A percentile compares a stretch with the other conserved stretches of the same genome.
Conservation (phyloP, 202 grass and related monocot species). For the Eragrostis tef region DNA sequence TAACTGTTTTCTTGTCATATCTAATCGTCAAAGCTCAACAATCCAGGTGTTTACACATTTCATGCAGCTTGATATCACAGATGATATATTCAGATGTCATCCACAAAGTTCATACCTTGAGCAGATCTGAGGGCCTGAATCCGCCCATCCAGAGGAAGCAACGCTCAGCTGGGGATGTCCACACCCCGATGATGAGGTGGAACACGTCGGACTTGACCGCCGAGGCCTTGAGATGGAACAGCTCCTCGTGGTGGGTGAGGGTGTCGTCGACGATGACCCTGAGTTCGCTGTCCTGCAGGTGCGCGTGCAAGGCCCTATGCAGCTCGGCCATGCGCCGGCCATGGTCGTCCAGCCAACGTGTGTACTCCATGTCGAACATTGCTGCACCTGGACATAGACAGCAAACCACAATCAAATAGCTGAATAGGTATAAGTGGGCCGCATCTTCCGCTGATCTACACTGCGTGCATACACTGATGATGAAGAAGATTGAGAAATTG, state of each 20-base stretch:
- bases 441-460: not conserved
- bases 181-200: slow-evolving; percentile 80
- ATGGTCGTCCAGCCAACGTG: slow-evolving; percentile 67
- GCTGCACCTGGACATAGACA: slow-evolving; percentile 44
- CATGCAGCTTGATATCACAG: not conserved
- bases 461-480: not conserved
- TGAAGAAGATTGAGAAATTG: slow-evolving; percentile 2
- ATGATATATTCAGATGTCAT: slow-evolving; percentile 24
- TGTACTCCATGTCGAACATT: slow-evolving; percentile 75
- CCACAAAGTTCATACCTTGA: slow-evolving; percentile 59
- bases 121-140: slow-evolving; percentile 79
- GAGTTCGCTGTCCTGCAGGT: slow-evolving; percentile 65
- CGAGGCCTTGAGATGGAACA: slow-evolving; percentile 65
- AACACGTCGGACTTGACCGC: slow-evolving; percentile 70
- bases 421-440: not conserved
- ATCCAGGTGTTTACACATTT: not conserved
- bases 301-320: slow-evolving; percentile 55
- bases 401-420: not conserved
- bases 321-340: slow-evolving; percentile 63
- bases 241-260: slow-evolving; percentile 66
- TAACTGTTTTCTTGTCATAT: not conserved
- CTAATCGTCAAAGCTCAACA: not conserved
- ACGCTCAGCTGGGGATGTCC: slow-evolving; percentile 67
- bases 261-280: slow-evolving; percentile 65
- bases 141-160: slow-evolving; percentile 94